Evolutionary conservation across 2,329 filamentous ascomycete genomes (phyloP).

Genomic region (Knufia petricola): DNA sequence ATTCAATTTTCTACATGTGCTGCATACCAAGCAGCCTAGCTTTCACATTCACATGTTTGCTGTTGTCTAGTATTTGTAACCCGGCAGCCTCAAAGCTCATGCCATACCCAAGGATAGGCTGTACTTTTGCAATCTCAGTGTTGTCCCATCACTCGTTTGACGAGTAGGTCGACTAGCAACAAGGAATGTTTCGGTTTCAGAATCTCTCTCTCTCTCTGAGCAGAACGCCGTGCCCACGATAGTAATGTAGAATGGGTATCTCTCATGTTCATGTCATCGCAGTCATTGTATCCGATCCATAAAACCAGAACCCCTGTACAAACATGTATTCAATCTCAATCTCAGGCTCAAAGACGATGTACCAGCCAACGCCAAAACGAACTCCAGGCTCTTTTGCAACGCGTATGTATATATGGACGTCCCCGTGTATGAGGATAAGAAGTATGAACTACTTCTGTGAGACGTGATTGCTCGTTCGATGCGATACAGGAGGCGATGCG

Average conservation of each 20-base stretch:
- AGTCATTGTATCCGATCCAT: neutral
- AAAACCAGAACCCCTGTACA: conserved; percentile 7
- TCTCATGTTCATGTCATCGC: conserved; percentile 5
- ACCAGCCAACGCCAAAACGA: neutral
- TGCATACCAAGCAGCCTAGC: neutral
- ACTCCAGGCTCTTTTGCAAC: conserved; percentile 5
- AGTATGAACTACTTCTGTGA: neutral
- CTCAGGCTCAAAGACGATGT: neutral
- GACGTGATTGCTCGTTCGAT: conserved; percentile 15
- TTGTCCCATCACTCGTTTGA: too few species aligned
- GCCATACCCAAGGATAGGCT: too few species aligned
- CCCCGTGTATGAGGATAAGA: neutral
- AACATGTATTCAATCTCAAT: neutral
- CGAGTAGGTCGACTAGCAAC: neutral
- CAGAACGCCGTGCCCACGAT: conserved; percentile 1
- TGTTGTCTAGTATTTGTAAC: neutral
- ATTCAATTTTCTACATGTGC: neutral
- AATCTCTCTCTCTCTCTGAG: neutral
- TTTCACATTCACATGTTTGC: neutral
- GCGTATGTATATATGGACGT: neutral
- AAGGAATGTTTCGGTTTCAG: neutral
- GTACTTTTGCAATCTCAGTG: neutral
- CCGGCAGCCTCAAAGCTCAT: neutral
- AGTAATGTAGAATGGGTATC: conserved; percentile 7
- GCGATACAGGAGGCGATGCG: conserved; percentile 18